These are phyloP conservation scores for Curvularia sp. DNA, from an alignment of 2,329 filamentous ascomycete genomes.

Conservation along the genomic window DNA sequence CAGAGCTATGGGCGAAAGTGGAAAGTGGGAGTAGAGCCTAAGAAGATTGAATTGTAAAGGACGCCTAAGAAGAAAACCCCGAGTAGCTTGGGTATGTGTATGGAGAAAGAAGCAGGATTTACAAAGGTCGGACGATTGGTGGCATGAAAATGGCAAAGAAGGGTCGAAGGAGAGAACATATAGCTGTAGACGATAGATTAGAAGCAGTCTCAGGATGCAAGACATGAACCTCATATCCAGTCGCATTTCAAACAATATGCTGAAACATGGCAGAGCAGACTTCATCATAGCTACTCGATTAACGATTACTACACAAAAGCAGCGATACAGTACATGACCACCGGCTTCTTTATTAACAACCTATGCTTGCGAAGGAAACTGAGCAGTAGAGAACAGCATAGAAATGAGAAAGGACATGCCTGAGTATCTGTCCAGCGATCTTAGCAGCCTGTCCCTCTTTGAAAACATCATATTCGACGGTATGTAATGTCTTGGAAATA, in stretches of 20 bases:
- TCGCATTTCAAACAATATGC: neutral
- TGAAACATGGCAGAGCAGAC: conserved; percentile 5
- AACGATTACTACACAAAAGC: conserved; percentile 19
- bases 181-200: neutral
- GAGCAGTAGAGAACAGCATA: conserved; percentile 19
- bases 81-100: neutral
- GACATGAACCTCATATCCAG: neutral
- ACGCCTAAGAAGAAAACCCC: neutral
- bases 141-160: neutral
- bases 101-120: neutral
- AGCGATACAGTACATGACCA: conserved; percentile 33
- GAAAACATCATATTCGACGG: conserved; percentile 20
- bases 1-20: conserved; percentile 24
- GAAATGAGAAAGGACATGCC: conserved; percentile 21
- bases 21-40: conserved; percentile 29
- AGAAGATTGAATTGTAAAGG: neutral
- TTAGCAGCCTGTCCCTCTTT: conserved; percentile 14
- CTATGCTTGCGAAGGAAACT: conserved; percentile 29
- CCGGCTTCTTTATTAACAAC: conserved; percentile 19
- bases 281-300: conserved; percentile 26
- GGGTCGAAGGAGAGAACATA: neutral
- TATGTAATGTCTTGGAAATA: conserved; percentile 28
- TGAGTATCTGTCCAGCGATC: conserved; percentile 20
- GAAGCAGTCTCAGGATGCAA: neutral
- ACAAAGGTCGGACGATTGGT: neutral